Conservation (phyloP, 2,329 filamentous ascomycete genomes). For the Basipetospora chlamydospora region DNA sequence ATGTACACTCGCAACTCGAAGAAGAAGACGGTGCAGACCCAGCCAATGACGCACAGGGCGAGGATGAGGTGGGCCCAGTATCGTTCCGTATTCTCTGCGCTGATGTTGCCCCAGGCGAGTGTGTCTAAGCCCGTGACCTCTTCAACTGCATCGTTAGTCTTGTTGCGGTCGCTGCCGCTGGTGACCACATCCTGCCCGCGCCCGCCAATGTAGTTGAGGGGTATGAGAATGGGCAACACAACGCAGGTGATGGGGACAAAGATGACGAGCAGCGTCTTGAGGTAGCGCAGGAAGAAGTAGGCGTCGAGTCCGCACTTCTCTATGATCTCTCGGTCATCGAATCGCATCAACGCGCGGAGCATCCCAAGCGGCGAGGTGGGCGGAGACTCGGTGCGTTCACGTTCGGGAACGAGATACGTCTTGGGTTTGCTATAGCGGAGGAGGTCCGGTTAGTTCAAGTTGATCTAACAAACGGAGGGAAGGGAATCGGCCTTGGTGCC, state of each 20-base stretch:
- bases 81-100: constrained; percentile 44
- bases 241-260: constrained; percentile 70
- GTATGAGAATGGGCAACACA: constrained; percentile 72
- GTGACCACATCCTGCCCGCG: constrained; percentile 38
- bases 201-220: constrained; percentile 66
- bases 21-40: constrained; percentile 80
- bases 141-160: constrained; percentile 12
- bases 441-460: constrained; percentile 7
- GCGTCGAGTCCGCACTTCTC: constrained; percentile 91
- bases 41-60: constrained; percentile 62
- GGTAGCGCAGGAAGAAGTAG: constrained; percentile 92
- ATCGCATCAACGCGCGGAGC: constrained; percentile 45
- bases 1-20: constrained; percentile 77
- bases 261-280: constrained; percentile 65
- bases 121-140: constrained; percentile 55
- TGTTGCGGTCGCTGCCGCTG: constrained; percentile 18
- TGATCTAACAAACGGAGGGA: background rate
- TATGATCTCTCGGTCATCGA: constrained; percentile 70
- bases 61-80: constrained; percentile 79
- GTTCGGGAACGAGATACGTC: constrained; percentile 74
- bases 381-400: constrained; percentile 66
- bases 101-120: constrained; percentile 80
- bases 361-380: constrained; percentile 40
- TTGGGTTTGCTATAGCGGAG: constrained; percentile 50
- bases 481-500: constrained; percentile 20